Evolutionary conservation across 768 basidiomycete species (phyloP).

Genomic region (Sistotremastrum suecicum): DNA sequence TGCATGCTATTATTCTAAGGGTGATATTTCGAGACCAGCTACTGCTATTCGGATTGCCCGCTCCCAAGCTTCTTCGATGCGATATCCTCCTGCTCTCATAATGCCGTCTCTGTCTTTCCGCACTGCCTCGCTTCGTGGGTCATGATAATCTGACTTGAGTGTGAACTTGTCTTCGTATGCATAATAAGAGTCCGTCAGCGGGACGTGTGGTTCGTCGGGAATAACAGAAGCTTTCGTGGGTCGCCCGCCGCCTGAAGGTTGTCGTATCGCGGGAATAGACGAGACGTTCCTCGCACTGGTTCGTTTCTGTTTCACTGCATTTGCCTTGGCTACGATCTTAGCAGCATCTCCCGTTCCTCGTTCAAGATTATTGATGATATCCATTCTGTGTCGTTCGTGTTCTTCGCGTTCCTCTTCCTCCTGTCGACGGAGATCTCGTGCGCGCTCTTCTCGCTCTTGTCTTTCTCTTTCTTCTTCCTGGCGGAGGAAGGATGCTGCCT

Average conservation of each 20-base stretch:
- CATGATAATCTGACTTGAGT: constrained; percentile 46
- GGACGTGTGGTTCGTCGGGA: constrained; percentile 70
- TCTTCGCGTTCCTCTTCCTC: constrained; percentile 71
- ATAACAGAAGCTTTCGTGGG: constrained; percentile 51
- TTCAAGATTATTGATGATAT: constrained; percentile 73
- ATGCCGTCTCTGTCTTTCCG: constrained; percentile 62
- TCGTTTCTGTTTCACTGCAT: constrained; percentile 49
- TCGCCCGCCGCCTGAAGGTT: constrained; percentile 32
- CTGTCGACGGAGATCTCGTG: constrained; percentile 45
- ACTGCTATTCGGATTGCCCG: constrained; percentile 63
- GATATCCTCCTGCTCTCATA: constrained; percentile 75
- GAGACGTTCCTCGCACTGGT: constrained; percentile 39
- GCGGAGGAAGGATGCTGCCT: constrained; percentile 52
- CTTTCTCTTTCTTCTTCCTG: constrained; percentile 76
- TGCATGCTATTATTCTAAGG: constrained; percentile 11
- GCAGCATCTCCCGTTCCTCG: constrained; percentile 55
- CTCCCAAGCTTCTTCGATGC: constrained; percentile 74
- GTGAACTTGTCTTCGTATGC: constrained; percentile 56
- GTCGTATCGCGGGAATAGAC: background rate
- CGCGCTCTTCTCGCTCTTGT: constrained; percentile 53
- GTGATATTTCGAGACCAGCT: constrained; percentile 52
- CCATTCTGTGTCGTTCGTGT: constrained; percentile 52
- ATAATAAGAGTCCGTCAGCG: constrained; percentile 65
- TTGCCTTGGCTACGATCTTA: constrained; percentile 20
- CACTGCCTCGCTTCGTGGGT: constrained; percentile 63